Percentiles rank a stretch among this genome's conserved stretches.
Conservation (phyloP, 805 yeast species). For the Tetrapisispora fleetii region DNA sequence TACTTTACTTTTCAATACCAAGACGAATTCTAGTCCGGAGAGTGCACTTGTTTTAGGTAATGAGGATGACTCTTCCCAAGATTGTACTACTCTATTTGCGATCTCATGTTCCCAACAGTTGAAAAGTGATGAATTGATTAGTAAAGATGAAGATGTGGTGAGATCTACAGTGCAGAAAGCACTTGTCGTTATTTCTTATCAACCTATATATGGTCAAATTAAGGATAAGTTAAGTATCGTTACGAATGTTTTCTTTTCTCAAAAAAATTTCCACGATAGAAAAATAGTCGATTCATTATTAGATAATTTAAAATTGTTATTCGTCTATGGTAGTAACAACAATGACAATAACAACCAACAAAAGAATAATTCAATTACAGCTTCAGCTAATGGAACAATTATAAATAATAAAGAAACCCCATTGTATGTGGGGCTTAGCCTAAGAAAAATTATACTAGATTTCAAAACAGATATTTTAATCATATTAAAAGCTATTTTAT, state of each 20-base stretch:
- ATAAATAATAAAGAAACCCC: conserved; percentile 14
- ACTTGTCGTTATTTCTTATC: conserved; percentile 72
- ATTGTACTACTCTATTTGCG: conserved; percentile 74
- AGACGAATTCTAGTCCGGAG: conserved; percentile 25
- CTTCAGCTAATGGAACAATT: conserved; percentile 16
- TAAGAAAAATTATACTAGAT: conserved; percentile 52
- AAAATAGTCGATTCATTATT: conserved; percentile 58
- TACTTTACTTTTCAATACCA: conserved; percentile 65
- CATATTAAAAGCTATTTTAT: conserved; percentile 63
- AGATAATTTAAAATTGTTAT: conserved; percentile 47
- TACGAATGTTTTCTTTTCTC: conserved; percentile 77
- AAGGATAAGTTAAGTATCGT: conserved; percentile 85
- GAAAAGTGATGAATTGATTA: conserved; percentile 46
- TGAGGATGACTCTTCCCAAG: conserved; percentile 24
- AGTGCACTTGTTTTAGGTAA: conserved; percentile 33
- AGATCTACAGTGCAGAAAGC: conserved; percentile 88
- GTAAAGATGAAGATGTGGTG: conserved; percentile 54
- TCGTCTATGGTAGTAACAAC: conserved; percentile 9
- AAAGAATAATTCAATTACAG: conserved; percentile 10
- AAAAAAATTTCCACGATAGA: conserved; percentile 64
- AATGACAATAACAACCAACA: not conserved
- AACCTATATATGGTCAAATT: conserved; percentile 81
- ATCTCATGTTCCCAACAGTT: conserved; percentile 89
- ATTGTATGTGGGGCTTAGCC: conserved; percentile 61
- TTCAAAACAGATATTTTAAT: conserved; percentile 52